Evolutionary conservation across 1,284 basidiomycete species (phyloP).

Genomic region (Peniophora sp.): DNA sequence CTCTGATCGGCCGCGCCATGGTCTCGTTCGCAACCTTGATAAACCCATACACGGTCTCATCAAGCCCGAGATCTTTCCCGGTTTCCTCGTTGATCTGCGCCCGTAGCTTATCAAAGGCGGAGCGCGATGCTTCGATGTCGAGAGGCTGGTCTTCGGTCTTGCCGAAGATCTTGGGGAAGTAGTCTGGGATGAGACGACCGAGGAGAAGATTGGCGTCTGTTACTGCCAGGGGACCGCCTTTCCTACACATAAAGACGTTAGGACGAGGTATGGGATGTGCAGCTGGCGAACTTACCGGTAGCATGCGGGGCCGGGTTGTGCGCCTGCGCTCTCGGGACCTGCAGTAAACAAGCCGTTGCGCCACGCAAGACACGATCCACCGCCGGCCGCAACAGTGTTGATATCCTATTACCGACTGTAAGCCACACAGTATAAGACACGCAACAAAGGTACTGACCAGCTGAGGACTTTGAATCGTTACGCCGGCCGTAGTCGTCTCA

Average conservation of each 20-base stretch:
- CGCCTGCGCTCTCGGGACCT: slow-evolving; percentile 79
- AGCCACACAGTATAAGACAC: no score
- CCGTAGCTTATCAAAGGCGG: slow-evolving; percentile 59
- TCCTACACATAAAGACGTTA: slow-evolving; percentile 33
- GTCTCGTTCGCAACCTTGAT: slow-evolving; percentile 93
- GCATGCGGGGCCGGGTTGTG: slow-evolving; percentile 79
- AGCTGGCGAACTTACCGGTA: slow-evolving; percentile 44
- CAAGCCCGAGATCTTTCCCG: slow-evolving; percentile 54
- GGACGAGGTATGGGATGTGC: not conserved
- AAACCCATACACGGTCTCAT: slow-evolving; percentile 88
- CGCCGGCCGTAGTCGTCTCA: slow-evolving; percentile 87
- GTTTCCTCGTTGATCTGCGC: slow-evolving; percentile 60
- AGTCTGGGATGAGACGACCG: slow-evolving; percentile 75
- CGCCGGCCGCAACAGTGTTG: slow-evolving; percentile 85
- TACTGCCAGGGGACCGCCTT: slow-evolving; percentile 78
- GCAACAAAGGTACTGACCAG: slow-evolving; percentile 26
- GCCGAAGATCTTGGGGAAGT: slow-evolving; percentile 87
- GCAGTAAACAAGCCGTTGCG: slow-evolving; percentile 78
- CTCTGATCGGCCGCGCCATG: slow-evolving; percentile 89
- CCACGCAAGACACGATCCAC: slow-evolving; percentile 78
- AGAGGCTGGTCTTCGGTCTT: slow-evolving; percentile 78
- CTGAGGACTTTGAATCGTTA: slow-evolving; percentile 84
- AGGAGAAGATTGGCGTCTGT: slow-evolving; percentile 85
- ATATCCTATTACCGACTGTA: slow-evolving; percentile 38
- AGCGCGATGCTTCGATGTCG: slow-evolving; percentile 59